These are phyloP conservation scores for Brassica hybrid DNA, from an alignment of 441 rosid species.

Conservation along the genomic window DNA sequence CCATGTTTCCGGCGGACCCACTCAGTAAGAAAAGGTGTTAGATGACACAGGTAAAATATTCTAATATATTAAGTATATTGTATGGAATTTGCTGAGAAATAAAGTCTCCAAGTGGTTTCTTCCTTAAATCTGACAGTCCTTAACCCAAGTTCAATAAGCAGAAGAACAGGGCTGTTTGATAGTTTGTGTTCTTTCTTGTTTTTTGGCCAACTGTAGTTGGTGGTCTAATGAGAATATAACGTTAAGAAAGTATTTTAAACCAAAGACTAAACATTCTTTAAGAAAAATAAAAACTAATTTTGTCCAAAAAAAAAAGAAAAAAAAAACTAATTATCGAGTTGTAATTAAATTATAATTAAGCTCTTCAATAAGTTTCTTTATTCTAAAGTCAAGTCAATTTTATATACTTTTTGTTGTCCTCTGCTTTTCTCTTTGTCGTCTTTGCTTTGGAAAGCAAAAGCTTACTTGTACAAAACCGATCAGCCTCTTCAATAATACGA, in stretches of 20 bases:
- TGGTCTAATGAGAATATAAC: neutral
- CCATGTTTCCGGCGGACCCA: neutral
- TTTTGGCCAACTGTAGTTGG: neutral
- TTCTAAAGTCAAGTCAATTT: slow-evolving; percentile 8
- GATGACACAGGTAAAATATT: no score
- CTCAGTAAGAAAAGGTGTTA: no score
- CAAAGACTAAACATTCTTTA: no score
- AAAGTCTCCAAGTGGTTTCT: no score
- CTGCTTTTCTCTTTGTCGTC: slow-evolving; percentile 7
- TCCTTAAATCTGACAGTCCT: no score
- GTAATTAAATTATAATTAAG: neutral
- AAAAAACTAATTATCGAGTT: neutral
- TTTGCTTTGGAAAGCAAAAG: slow-evolving; percentile 14
- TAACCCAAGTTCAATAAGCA: no score
- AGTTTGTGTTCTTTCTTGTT: neutral
- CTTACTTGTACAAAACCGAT: no score
- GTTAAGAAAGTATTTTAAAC: neutral
- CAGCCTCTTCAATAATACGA: neutral
- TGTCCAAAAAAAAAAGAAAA: no score
- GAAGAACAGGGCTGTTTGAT: neutral
- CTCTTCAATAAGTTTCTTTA: neutral
- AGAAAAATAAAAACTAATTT: no score
- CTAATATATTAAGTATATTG: no score
- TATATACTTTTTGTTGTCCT: slow-evolving; percentile 1
- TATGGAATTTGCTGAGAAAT: no score